Percentiles rank a stretch among this genome's conserved stretches.
Evolutionary conservation across 768 basidiomycete species (phyloP).

Genomic region (Trametes sanguinea): DNA sequence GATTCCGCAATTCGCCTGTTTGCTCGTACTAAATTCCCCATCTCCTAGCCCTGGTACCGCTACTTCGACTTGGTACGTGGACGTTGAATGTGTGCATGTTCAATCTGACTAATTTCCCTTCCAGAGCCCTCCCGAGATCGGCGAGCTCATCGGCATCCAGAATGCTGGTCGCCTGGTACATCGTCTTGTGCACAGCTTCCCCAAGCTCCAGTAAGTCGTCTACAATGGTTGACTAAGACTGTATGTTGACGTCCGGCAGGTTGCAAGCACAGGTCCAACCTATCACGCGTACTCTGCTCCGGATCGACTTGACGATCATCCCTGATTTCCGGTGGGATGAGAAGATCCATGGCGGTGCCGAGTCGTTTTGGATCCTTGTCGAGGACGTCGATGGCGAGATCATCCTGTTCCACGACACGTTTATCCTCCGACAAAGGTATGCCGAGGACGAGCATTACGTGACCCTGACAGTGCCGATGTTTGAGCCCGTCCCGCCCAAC

Average conservation of each 20-base stretch:
- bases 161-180: conserved; percentile 93
- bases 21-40: conserved; percentile 1
- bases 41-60: conserved; percentile 83
- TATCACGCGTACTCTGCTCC: conserved; percentile 89
- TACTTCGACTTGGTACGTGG: conserved; percentile 82
- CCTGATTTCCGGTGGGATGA: conserved; percentile 99
- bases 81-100: not conserved
- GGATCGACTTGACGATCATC: conserved; percentile 89
- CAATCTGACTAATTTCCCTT: not conserved
- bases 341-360: conserved; percentile 84
- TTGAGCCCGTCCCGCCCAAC: conserved; percentile 96
- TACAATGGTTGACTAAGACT: not conserved
- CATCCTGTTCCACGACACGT: conserved; percentile 92
- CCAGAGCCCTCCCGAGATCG: conserved; percentile 83
- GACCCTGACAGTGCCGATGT: conserved; percentile 94
- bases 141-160: conserved; percentile 91
- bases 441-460: conserved; percentile 94
- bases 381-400: conserved; percentile 98
- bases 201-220: conserved; percentile 76
- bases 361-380: conserved; percentile 91
- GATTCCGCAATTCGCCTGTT: not conserved
- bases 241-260: conserved; percentile 37
- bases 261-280: conserved; percentile 96
- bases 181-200: conserved; percentile 93
- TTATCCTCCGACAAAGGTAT: conserved; percentile 89